These are phyloP conservation scores for Aulographum hederae DNA, from an alignment of 2,329 filamentous ascomycete species.

Conservation along the genomic window DNA sequence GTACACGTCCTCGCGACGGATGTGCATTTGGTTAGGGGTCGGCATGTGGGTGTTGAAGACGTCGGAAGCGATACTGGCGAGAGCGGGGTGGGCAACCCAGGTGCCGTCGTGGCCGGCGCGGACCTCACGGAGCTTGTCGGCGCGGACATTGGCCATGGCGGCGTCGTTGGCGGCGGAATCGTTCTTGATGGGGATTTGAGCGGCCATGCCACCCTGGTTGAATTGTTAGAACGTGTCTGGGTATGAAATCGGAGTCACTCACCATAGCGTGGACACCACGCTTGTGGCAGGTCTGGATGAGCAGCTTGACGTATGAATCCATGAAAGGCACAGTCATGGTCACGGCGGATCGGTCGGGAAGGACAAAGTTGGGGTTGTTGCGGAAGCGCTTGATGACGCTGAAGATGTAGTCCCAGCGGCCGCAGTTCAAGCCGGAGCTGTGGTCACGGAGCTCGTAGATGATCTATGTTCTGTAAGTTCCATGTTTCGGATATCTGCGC, in stretches of 20 bases:
- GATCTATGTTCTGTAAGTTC: slow-evolving; percentile 35
- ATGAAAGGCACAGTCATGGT: slow-evolving; percentile 99
- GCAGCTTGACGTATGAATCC: slow-evolving; percentile 88
- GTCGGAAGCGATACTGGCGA: slow-evolving; percentile 73
- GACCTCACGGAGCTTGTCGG: slow-evolving; percentile 92
- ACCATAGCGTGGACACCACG: slow-evolving; percentile 98
- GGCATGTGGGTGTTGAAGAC: slow-evolving; percentile 99
- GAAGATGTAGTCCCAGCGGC: slow-evolving; percentile 99
- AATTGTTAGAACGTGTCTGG: slow-evolving; percentile 8
- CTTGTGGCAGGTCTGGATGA: slow-evolving; percentile 96
- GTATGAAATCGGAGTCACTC: slow-evolving; percentile 16
- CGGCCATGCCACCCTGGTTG: slow-evolving; percentile 96
- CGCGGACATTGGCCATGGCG: slow-evolving; percentile 82
- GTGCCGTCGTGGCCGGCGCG: slow-evolving; percentile 91
- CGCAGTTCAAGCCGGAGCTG: slow-evolving; percentile 91
- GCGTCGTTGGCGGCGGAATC: slow-evolving; percentile 78
- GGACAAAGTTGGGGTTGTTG: slow-evolving; percentile 78
- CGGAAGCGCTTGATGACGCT: slow-evolving; percentile 99
- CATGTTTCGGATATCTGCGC: neutral
- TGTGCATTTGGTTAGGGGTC: slow-evolving; percentile 87
- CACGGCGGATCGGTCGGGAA: slow-evolving; percentile 76
- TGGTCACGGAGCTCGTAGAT: slow-evolving; percentile 98
- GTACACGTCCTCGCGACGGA: slow-evolving; percentile 74
- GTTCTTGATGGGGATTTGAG: slow-evolving; percentile 97
- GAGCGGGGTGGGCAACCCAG: slow-evolving; percentile 92